Evolutionary conservation across 495 filamentous ascomycete genomes (phyloP), one percentile per base, ranked within the genome.

Genomic region (Podospora fimiseda): DNA sequence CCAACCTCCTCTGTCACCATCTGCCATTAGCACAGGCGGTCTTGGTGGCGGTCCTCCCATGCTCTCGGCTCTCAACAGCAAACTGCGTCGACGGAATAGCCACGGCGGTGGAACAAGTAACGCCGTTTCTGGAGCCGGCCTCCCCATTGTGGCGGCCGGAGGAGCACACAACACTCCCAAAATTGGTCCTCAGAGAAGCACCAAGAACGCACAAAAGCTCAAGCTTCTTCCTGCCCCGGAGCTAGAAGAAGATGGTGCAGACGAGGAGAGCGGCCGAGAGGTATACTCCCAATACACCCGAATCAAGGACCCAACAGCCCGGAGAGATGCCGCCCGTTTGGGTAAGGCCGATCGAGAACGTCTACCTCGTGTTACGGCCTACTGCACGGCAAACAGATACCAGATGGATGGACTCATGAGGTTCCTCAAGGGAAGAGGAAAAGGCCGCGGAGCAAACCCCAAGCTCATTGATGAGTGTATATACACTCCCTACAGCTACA

Each of bases 381-480:
- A 96, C 70, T 96, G 91, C 60, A 97, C 94, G 1, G 89, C 94
- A 21, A 88, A 87, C 65, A 85, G 81, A 11, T 96, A 96, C 63
- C 83, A 89, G 53, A 80, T 95, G 68, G 91, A 96, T 6, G 84
- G 83, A 3, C 73, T 96, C 39, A 86, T 95, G 79, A 80, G 84
- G 50, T 97, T 89, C 61, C 71, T 98, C 24, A 98, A 97, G 68
- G 86, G 88, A 9, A 77, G 88, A 44, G 76, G 78, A 20, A 86
- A 84, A 58, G 80, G 77, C 37, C 80, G 87, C 48, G 88, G 89
- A 2, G 79, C 93, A 2, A 86, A 81, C 52, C 90, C 93, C 9
- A 97, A 96, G 68, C 70, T 89, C 38, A 94, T 93, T 55, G 93
- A 98, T 67, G 94, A 98, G 59, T 98, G 93, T 67, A 88, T 97